Conservation (phyloP, 495 filamentous ascomycete genomes). For the Podospora pseudopauciseta region DNA sequence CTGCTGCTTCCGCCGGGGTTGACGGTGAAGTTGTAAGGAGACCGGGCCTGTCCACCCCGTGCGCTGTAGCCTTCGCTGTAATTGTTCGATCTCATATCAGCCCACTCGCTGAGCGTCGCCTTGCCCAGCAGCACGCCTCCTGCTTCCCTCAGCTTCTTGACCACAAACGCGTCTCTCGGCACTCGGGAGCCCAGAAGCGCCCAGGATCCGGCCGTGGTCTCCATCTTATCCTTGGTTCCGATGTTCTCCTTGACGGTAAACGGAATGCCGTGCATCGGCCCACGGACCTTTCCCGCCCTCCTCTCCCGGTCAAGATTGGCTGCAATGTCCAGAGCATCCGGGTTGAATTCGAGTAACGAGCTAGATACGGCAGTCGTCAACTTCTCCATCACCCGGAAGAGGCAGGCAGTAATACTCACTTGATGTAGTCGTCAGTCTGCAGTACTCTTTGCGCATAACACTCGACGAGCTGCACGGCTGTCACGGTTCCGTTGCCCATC, state of each 20-base stretch:
- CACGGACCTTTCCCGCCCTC: constrained; percentile 48
- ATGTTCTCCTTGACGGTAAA: constrained; percentile 64
- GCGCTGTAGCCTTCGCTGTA: constrained; percentile 67
- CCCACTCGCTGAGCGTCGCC: constrained; percentile 69
- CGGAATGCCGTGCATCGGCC: constrained; percentile 68
- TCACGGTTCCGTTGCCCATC: constrained; percentile 37
- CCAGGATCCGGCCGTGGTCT: constrained; percentile 46
- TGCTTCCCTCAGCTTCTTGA: constrained; percentile 56
- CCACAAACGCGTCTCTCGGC: constrained; percentile 62
- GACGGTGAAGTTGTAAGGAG: constrained; percentile 64
- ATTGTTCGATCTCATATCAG: constrained; percentile 64
- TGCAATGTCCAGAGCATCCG: constrained; percentile 55
- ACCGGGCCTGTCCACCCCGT: constrained; percentile 62
- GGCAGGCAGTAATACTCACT: constrained; percentile 37
- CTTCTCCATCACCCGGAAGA: too few species aligned
- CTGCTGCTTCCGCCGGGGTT: constrained; percentile 65
- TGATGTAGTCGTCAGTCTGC: constrained; percentile 57
- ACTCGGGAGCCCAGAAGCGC: constrained; percentile 61
- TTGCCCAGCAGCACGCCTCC: constrained; percentile 69
- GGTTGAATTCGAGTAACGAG: constrained; percentile 54
- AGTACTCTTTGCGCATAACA: constrained; percentile 52
- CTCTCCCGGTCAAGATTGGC: constrained; percentile 57
- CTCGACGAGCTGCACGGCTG: constrained; percentile 45
- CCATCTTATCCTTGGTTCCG: constrained; percentile 40
- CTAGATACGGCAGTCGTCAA: constrained; percentile 20